A percentile compares a stretch with the other conserved stretches of the same genome.
These are phyloP conservation scores for Aspergillus aculeatinus DNA, from an alignment of 2,329 filamentous ascomycete species.

Conservation along the genomic window DNA sequence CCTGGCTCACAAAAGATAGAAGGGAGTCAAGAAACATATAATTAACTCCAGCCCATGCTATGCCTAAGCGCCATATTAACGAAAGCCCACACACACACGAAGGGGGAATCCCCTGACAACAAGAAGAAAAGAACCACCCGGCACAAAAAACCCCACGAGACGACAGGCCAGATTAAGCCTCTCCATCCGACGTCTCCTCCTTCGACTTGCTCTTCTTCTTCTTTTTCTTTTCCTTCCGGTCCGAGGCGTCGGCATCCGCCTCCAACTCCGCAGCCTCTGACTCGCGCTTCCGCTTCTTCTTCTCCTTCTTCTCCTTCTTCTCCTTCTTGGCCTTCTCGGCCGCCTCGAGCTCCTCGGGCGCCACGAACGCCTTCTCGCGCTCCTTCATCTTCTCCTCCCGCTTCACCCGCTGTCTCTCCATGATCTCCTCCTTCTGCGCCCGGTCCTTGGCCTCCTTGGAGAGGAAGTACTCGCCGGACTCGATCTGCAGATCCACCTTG, in stretches of 20 bases:
- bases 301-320: slow-evolving; percentile 46
- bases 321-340: slow-evolving; percentile 50
- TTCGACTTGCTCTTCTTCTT: slow-evolving; percentile 44
- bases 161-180: slow-evolving; percentile 19
- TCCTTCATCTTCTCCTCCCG: slow-evolving; percentile 86
- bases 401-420: slow-evolving; percentile 82
- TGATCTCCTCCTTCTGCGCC: slow-evolving; percentile 72
- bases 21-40: slow-evolving; percentile 15
- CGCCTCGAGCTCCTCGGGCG: slow-evolving; percentile 72
- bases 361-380: slow-evolving; percentile 79
- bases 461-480: slow-evolving; percentile 95
- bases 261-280: slow-evolving; percentile 37
- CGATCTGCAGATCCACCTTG: slow-evolving; percentile 97
- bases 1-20: background rate
- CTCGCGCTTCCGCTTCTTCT: slow-evolving; percentile 45
- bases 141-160: background rate
- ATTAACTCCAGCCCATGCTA: slow-evolving; percentile 41
- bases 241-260: slow-evolving; percentile 31
- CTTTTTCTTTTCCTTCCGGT: slow-evolving; percentile 65
- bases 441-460: slow-evolving; percentile 90
- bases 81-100: slow-evolving; percentile 9
- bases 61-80: slow-evolving; percentile 35
- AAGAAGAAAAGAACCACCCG: slow-evolving; percentile 18
- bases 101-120: slow-evolving; percentile 13
- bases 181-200: slow-evolving; percentile 26